phyloP scores from a whole-genome alignment of 768 basidiomycete genomes.

The Phlebiopsis flavidoalba region DNA sequence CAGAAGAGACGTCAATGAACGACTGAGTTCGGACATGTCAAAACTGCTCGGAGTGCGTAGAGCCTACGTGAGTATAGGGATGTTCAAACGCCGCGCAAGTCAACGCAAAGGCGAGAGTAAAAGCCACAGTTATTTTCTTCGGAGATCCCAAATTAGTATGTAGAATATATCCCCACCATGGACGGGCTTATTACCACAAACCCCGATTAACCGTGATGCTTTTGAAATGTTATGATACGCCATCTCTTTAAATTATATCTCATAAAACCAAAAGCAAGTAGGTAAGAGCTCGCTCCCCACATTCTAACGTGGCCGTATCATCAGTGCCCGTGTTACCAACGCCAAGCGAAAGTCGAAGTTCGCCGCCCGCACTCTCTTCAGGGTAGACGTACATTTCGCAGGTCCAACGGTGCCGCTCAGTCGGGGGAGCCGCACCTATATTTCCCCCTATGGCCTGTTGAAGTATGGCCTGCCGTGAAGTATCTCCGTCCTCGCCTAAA shows the following conservation, averaged over 20 bases:
- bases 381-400: background rate
- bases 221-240: background rate
- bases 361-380: too few species aligned
- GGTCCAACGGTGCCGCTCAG: background rate
- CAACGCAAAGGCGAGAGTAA: conserved; percentile 65
- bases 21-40: conserved; percentile 96
- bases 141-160: conserved; percentile 17
- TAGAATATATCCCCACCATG: conserved; percentile 15
- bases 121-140: conserved; percentile 27
- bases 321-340: background rate
- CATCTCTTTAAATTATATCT: background rate
- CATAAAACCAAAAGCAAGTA: background rate
- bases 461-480: too few species aligned
- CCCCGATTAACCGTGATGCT: background rate
- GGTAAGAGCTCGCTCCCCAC: background rate
- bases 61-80: conserved; percentile 99
- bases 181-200: conserved; percentile 8
- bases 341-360: background rate
- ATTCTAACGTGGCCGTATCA: background rate
- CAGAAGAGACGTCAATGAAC: conserved; percentile 97
- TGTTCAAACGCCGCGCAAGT: conserved; percentile 87
- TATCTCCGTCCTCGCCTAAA: conserved; percentile 35
- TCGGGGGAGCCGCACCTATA: too few species aligned
- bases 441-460: too few species aligned
- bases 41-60: conserved; percentile 85